Percentiles rank a stretch among this genome's conserved stretches.
phyloP scores from a whole-genome alignment of 352 stramenopile species.

The Globisporangium acanthophoron region DNA sequence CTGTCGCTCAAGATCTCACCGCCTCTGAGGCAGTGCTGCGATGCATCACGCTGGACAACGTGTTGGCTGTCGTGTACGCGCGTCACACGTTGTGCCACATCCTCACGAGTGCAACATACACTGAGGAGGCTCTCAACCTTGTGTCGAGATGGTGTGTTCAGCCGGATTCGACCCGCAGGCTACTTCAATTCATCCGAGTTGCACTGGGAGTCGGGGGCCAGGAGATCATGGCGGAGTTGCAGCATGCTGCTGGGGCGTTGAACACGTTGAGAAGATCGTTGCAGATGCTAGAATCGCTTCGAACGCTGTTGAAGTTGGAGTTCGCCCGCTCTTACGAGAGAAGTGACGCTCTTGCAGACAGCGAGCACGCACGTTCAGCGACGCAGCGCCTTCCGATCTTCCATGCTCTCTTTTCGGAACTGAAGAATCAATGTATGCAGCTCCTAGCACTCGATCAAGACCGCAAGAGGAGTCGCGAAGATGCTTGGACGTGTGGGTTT shows the following conservation, averaged over 20 bases:
- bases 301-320: constrained; percentile 4
- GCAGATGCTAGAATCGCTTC: constrained; percentile 1
- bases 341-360: not conserved
- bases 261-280: not conserved
- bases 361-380: too few species aligned
- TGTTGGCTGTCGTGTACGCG: constrained; percentile 25
- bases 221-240: constrained; percentile 8
- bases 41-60: constrained; percentile 20
- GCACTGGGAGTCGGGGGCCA: constrained; percentile 19
- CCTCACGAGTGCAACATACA: constrained; percentile 6
- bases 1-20: not conserved
- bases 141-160: constrained; percentile 16
- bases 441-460: not conserved
- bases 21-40: constrained; percentile 23
- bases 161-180: constrained; percentile 7
- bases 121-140: constrained; percentile 10
- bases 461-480: not conserved
- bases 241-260: not conserved
- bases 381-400: constrained; percentile 15
- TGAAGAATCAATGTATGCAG: constrained; percentile 7
- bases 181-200: constrained; percentile 23
- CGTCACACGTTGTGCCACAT: constrained; percentile 23
- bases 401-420: constrained; percentile 19
- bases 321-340: not conserved
- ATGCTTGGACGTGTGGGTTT: constrained; percentile 1